A percentile compares a stretch with the other conserved stretches of the same genome.
phyloP scores from a whole-genome alignment of 106 monocot genomes.

The Dioscorea alata region DNA sequence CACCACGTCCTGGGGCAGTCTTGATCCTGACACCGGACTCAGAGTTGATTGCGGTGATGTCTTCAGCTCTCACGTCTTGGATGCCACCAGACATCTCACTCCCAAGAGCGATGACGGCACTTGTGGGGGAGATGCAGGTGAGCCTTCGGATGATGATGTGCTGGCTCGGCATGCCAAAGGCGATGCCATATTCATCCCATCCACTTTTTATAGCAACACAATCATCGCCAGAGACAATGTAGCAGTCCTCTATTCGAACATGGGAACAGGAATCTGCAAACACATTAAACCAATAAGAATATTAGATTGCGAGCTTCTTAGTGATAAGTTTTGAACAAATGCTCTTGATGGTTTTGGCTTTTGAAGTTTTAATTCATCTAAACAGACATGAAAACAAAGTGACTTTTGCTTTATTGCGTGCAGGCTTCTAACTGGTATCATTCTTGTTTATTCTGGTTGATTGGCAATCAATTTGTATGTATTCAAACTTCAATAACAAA shows the following conservation, averaged over 20 bases:
- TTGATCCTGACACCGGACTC: constrained; percentile 32
- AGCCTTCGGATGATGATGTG: constrained; percentile 24
- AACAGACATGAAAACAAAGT: background rate
- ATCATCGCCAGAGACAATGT: constrained; percentile 32
- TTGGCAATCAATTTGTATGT: background rate
- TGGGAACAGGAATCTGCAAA: constrained; percentile 25
- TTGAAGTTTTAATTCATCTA: background rate
- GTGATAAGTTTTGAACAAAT: too few species aligned
- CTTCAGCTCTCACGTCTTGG: constrained; percentile 24
- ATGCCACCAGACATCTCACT: constrained; percentile 44
- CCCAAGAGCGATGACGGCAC: constrained; percentile 29
- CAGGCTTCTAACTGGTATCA: background rate
- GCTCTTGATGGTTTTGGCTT: background rate
- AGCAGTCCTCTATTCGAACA: constrained; percentile 36
- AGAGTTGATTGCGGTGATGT: constrained; percentile 32
- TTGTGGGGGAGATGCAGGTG: constrained; percentile 35
- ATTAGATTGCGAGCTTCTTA: background rate
- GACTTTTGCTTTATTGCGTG: background rate
- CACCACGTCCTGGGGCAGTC: constrained; percentile 24
- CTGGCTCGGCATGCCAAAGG: constrained; percentile 24
- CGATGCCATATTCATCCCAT: constrained; percentile 35
- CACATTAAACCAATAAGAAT: background rate
- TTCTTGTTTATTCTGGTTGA: background rate
- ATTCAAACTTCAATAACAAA: background rate
- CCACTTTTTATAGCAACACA: constrained; percentile 33